These are phyloP conservation scores for Tephrocybe sp. DNA, from an alignment of 768 basidiomycete genomes.

Conservation along the genomic window DNA sequence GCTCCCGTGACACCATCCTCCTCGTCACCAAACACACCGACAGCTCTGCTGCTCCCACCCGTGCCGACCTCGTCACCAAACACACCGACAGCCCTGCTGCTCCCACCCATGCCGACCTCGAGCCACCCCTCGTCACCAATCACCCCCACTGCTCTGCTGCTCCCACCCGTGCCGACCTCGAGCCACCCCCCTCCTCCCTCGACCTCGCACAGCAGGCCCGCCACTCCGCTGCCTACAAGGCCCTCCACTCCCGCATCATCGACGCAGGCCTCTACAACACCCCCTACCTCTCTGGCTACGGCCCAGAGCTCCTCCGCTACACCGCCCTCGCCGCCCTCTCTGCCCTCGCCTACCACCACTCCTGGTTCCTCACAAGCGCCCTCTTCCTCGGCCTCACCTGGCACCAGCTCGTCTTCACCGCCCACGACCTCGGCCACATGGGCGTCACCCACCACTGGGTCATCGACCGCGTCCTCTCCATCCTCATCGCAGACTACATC, in stretches of 20 bases:
- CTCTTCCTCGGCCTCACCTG: conserved; percentile 84
- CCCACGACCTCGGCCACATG: conserved; percentile 94
- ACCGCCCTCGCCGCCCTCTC: conserved; percentile 57
- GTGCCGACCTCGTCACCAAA: conserved; percentile 55
- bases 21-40: conserved; percentile 49
- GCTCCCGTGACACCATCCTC: conserved; percentile 54
- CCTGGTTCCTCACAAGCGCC: conserved; percentile 75
- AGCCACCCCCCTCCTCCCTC: conserved; percentile 52
- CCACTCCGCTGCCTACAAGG: conserved; percentile 78
- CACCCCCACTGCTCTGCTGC: conserved; percentile 23
- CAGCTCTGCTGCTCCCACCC: conserved; percentile 23
- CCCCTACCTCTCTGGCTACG: conserved; percentile 84
- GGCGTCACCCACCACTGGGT: conserved; percentile 90
- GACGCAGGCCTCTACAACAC: conserved; percentile 85
- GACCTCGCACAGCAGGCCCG: conserved; percentile 58
- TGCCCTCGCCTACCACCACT: conserved; percentile 56
- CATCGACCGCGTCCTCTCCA: conserved; percentile 77
- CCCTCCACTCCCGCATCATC: conserved; percentile 70
- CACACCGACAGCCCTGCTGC: conserved; percentile 24
- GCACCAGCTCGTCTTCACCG: conserved; percentile 93
- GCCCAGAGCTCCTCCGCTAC: conserved; percentile 86
- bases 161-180: conserved; percentile 40
- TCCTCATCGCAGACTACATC: conserved; percentile 78
- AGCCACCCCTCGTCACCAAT: conserved; percentile 60
- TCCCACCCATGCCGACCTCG: conserved; percentile 44